These are phyloP conservation scores for Salvia sclarea DNA, from an alignment of 305 asterid genomes.

Conservation along the genomic window DNA sequence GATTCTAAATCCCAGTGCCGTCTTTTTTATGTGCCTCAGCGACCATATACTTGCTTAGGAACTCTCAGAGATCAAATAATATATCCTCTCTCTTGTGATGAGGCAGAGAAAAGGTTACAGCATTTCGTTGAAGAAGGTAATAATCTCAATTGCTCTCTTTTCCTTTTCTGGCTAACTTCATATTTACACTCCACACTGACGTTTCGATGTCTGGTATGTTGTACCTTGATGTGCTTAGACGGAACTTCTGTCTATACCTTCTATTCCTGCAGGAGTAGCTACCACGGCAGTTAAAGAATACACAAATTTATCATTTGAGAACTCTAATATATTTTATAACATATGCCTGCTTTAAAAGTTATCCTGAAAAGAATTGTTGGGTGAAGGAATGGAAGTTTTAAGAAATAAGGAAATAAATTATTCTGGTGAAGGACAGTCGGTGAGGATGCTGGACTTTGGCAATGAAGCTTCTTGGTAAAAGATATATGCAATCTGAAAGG, in stretches of 20 bases:
- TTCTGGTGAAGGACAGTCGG: slow-evolving; percentile 13
- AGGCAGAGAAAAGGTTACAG: slow-evolving; percentile 68
- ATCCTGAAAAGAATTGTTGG: slow-evolving; percentile 17
- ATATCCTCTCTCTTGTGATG: slow-evolving; percentile 83
- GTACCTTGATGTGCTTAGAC: slow-evolving; percentile 14
- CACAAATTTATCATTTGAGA: neutral
- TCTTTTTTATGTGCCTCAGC: slow-evolving; percentile 91
- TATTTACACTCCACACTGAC: neutral
- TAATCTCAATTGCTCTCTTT: slow-evolving; percentile 31
- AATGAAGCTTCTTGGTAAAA: slow-evolving; percentile 8
- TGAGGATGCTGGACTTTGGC: slow-evolving; percentile 11
- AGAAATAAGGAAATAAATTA: neutral
- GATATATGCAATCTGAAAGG: slow-evolving; percentile 2
- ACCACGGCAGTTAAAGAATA: neutral
- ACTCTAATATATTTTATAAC: neutral
- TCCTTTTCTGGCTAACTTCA: slow-evolving; percentile 25
- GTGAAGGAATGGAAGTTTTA: neutral
- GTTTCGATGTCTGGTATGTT: neutral
- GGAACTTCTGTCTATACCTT: neutral
- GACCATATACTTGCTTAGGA: slow-evolving; percentile 97
- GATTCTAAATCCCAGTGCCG: slow-evolving; percentile 53
- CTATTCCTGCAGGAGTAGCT: slow-evolving; percentile 19
- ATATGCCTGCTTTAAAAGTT: neutral
- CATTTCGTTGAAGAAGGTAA: slow-evolving; percentile 53
- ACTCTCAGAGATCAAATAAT: slow-evolving; percentile 97